Conservation (phyloP, 495 filamentous ascomycete genomes). For the Choiromyces venosus region DNA sequence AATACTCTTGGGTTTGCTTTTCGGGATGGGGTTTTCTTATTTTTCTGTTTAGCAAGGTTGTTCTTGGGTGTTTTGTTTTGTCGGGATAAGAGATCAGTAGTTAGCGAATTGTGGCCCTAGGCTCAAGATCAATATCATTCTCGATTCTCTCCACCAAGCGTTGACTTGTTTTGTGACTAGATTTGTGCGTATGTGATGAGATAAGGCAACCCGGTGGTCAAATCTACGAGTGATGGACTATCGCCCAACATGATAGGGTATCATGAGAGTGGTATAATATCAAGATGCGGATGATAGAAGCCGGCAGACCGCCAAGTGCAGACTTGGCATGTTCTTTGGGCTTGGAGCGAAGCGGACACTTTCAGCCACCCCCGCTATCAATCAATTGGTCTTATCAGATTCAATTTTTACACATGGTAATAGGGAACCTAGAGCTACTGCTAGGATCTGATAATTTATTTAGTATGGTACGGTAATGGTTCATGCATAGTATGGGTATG, state of each 20-base stretch:
- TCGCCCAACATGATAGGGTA: too few species aligned
- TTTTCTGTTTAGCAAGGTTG: neutral
- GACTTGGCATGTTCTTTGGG: neutral
- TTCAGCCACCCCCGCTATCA: neutral
- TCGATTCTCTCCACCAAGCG: neutral
- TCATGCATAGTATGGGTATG: neutral
- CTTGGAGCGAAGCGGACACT: too few species aligned
- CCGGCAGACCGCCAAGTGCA: neutral
- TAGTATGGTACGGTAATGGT: too few species aligned
- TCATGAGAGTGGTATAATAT: too few species aligned
- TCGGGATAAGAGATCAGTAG: neutral
- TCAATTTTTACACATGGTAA: neutral
- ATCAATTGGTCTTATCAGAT: neutral
- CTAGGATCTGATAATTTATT: neutral
- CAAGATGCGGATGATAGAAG: neutral
- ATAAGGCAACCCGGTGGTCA: too few species aligned
- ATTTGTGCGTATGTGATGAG: too few species aligned
- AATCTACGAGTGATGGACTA: too few species aligned
- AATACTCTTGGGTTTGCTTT: neutral
- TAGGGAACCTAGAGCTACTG: neutral
- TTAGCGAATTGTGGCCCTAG: neutral
- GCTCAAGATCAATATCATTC: neutral
- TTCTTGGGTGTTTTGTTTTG: neutral
- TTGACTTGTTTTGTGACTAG: neutral
- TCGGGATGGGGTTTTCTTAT: neutral